Percentiles rank a stretch among this genome's conserved stretches.
These are phyloP conservation scores for Pichia kluyveri DNA, from an alignment of 805 yeast species.

Conservation along the genomic window DNA sequence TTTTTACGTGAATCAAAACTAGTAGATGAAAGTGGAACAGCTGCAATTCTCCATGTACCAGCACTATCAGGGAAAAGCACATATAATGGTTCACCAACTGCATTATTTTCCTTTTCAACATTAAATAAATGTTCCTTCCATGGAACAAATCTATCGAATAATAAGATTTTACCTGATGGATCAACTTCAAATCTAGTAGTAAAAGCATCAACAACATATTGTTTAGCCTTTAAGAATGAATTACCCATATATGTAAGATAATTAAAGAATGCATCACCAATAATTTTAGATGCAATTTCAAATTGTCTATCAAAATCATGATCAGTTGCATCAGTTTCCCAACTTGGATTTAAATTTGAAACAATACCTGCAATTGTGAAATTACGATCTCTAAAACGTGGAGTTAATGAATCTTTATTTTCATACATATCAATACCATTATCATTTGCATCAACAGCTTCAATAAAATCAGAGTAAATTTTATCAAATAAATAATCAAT, in stretches of 20 bases:
- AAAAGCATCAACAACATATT: conserved; percentile 65
- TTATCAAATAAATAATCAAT: conserved; percentile 61
- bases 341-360: conserved; percentile 72
- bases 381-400: conserved; percentile 62
- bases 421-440: conserved; percentile 78
- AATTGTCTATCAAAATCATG: conserved; percentile 61
- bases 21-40: conserved; percentile 73
- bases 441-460: conserved; percentile 92
- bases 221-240: conserved; percentile 88
- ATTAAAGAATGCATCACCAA: conserved; percentile 73
- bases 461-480: conserved; percentile 80
- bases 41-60: conserved; percentile 75
- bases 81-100: conserved; percentile 53
- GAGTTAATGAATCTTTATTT: conserved; percentile 38
- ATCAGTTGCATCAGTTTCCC: conserved; percentile 66
- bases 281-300: conserved; percentile 60
- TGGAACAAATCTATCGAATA: conserved; percentile 72
- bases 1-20: conserved; percentile 83
- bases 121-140: conserved; percentile 91
- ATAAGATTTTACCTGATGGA: conserved; percentile 61
- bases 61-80: conserved; percentile 75
- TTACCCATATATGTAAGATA: conserved; percentile 64
- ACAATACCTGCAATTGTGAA: conserved; percentile 75
- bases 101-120: conserved; percentile 53
- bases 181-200: conserved; percentile 51